These are phyloP conservation scores for Alliaria petiolata DNA, from an alignment of 345 rosid genomes.

Conservation along the genomic window DNA sequence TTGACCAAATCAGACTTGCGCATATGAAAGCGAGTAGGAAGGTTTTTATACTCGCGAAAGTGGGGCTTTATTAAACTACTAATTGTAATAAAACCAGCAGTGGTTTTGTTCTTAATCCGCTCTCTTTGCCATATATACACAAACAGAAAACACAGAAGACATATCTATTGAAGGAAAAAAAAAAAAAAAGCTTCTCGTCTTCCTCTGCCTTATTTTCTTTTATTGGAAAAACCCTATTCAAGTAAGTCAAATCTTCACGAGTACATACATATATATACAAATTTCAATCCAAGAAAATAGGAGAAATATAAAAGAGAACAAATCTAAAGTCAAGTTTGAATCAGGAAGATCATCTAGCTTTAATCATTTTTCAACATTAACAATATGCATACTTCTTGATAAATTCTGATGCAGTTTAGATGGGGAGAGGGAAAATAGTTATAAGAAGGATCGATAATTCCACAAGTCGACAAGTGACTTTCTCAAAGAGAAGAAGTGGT, in stretches of 20 bases:
- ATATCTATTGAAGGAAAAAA: neutral
- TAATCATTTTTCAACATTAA: neutral
- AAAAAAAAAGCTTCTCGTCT: constrained; percentile 21
- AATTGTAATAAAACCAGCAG: constrained; percentile 30
- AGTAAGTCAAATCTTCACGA: constrained; percentile 28
- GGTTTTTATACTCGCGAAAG: neutral
- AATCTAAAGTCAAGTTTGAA: constrained; percentile 10
- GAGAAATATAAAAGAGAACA: neutral
- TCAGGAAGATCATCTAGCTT: constrained; percentile 7
- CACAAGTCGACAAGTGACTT: constrained; percentile 38
- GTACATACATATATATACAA: neutral
- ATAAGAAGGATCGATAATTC: constrained; percentile 36
- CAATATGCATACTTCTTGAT: neutral
- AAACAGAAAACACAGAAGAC: constrained; percentile 14
- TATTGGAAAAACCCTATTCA: constrained; percentile 27
- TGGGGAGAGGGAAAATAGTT: constrained; percentile 38
- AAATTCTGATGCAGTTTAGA: neutral
- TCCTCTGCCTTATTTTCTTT: constrained; percentile 17
- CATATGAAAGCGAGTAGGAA: neutral
- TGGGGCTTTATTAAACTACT: neutral
- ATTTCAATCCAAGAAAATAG: neutral
- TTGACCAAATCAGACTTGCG: constrained; percentile 17
- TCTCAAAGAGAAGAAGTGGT: constrained; percentile 35
- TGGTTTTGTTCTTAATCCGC: constrained; percentile 28
- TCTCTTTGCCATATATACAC: constrained; percentile 11